Evolutionary conservation across 331 rosid species (phyloP).

Genomic region (Malus hybrid): DNA sequence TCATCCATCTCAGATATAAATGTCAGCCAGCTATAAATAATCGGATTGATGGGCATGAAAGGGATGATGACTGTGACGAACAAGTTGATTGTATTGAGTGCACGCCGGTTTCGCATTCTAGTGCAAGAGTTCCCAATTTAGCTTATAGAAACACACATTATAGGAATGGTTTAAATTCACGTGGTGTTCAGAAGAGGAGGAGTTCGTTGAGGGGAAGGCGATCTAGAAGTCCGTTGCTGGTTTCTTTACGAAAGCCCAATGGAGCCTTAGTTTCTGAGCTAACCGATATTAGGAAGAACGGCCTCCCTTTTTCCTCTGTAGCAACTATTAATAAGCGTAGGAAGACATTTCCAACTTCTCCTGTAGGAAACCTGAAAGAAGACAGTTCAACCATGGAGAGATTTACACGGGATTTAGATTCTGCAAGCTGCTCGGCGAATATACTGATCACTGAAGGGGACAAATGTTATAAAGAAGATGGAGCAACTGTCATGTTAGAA

Average conservation of each 20-base stretch:
- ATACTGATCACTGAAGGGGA: conserved; percentile 52
- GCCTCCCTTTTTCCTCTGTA: conserved; percentile 17
- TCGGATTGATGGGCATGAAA: conserved; percentile 4
- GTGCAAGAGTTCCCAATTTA: conserved; percentile 35
- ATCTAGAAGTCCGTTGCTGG: conserved; percentile 34
- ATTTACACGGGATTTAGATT: conserved; percentile 19
- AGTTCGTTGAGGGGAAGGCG: conserved; percentile 64
- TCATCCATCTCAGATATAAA: conserved; percentile 26
- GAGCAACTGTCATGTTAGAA: conserved; percentile 44
- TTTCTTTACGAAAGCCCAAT: conserved; percentile 28
- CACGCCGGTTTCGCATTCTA: conserved; percentile 15
- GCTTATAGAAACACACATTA: conserved; percentile 40
- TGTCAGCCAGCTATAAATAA: conserved; percentile 28
- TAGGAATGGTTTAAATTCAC: conserved; percentile 34
- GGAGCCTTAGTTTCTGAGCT: conserved; percentile 31
- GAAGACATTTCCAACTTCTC: conserved; percentile 17
- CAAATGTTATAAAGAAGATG: conserved; percentile 54
- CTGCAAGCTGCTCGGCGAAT: conserved; percentile 53
- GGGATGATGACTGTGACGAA: conserved; percentile 15
- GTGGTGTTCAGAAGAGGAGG: conserved; percentile 63
- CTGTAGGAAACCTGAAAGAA: conserved; percentile 25
- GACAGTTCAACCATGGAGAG: conserved; percentile 15
- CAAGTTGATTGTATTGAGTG: conserved; percentile 24
- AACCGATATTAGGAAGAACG: conserved; percentile 26
- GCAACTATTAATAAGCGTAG: conserved; percentile 34